Evolutionary conservation across 495 filamentous ascomycete genomes (phyloP).

Genomic region (Articulospora tetracladia): DNA sequence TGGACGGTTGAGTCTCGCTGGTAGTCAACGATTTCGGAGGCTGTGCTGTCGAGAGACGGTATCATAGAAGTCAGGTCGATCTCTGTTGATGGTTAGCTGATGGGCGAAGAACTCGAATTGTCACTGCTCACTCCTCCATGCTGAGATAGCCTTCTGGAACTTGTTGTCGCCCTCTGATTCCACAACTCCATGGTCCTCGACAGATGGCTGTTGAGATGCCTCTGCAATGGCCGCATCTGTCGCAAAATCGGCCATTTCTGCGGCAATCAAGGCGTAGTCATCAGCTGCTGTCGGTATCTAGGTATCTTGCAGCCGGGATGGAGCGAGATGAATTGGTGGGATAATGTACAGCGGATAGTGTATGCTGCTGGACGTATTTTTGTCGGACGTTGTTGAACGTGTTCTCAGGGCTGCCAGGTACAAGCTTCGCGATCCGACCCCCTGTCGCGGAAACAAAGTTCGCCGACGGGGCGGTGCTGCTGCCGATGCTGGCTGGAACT

Average conservation of each 20-base stretch:
- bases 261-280: conserved; percentile 4
- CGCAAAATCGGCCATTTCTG: conserved; percentile 22
- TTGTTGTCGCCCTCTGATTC: conserved; percentile 66
- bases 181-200: conserved; percentile 5
- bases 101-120: neutral
- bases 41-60: conserved; percentile 83
- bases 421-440: neutral
- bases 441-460: neutral
- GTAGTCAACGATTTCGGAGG: conserved; percentile 86
- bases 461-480: no score
- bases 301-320: neutral
- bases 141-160: conserved; percentile 91
- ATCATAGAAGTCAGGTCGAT: conserved; percentile 86
- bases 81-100: conserved; percentile 49
- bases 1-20: conserved; percentile 91
- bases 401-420: neutral
- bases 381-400: neutral
- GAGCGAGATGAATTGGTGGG: neutral
- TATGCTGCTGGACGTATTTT: neutral
- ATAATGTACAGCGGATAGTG: neutral
- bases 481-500: no score
- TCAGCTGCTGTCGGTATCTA: neutral
- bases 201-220: neutral
- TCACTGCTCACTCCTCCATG: conserved; percentile 79
- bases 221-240: conserved; percentile 18